A percentile compares a stretch with the other conserved stretches of the same genome.
phyloP scores from a whole-genome alignment of 1,139 yeast species.

The Saccharomyces hybrid region DNA sequence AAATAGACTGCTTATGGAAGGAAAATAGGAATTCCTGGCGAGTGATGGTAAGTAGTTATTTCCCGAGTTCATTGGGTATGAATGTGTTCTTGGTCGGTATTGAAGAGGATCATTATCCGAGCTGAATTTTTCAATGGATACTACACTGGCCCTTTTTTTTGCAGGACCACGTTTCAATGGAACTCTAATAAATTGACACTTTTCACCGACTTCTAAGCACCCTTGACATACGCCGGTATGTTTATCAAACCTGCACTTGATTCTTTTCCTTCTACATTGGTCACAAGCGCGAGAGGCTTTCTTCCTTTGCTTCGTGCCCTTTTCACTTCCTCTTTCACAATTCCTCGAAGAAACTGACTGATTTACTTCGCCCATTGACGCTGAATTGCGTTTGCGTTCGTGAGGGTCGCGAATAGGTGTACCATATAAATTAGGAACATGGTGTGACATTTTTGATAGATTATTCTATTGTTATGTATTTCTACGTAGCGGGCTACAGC shows the following conservation, averaged over 20 bases:
- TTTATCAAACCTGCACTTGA: neutral
- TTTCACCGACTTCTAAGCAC: neutral
- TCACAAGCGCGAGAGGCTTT: neutral
- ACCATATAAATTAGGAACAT: neutral
- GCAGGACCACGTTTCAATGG: neutral
- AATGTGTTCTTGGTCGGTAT: neutral
- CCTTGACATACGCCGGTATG: neutral
- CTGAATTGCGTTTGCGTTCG: neutral
- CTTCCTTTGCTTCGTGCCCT: neutral
- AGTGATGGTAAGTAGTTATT: neutral
- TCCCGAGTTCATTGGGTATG: neutral
- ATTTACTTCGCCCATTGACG: neutral
- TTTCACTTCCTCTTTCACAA: neutral
- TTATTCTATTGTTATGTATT: neutral
- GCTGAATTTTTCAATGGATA: neutral
- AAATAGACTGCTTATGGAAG: neutral
- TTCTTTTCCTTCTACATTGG: neutral
- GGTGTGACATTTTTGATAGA: neutral
- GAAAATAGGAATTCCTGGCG: neutral
- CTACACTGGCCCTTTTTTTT: neutral
- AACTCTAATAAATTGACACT: neutral
- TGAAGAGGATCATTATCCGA: neutral
- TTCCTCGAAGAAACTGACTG: neutral
- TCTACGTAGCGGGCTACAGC: neutral
- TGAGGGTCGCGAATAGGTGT: neutral